Evolutionary conservation across 2,329 filamentous ascomycete genomes (phyloP).

Genomic region (Xylaria sp.): DNA sequence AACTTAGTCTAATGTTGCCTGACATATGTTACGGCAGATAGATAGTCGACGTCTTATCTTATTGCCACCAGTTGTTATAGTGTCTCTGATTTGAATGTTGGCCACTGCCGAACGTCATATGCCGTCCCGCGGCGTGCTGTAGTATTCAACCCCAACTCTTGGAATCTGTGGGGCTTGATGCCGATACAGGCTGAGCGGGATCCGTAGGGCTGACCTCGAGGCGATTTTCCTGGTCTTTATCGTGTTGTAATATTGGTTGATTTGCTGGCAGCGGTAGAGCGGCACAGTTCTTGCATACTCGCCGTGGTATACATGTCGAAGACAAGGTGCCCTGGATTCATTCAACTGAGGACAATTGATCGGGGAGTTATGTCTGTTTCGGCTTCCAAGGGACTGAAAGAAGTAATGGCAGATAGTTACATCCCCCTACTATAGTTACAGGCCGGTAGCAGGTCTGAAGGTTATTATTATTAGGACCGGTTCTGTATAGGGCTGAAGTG

Average conservation of each 20-base stretch:
- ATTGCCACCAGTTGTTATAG: constrained; percentile 16
- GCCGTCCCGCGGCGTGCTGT: constrained; percentile 6
- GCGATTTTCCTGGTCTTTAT: constrained; percentile 21
- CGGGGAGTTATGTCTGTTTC: constrained; percentile 9
- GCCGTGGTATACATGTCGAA: not conserved
- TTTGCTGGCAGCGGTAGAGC: constrained; percentile 20
- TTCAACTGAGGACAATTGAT: constrained; percentile 22
- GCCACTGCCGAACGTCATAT: constrained; percentile 14
- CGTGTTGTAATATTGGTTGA: constrained; percentile 17
- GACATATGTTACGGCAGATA: constrained; percentile 2
- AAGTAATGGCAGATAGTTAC: not conserved
- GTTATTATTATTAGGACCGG: constrained; percentile 13
- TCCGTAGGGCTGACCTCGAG: constrained; percentile 36
- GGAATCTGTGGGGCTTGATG: constrained; percentile 17
- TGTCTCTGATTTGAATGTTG: constrained; percentile 12
- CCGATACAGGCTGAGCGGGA: constrained; percentile 9
- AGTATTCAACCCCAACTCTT: constrained; percentile 13
- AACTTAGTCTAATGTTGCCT: not conserved
- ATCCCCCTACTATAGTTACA: not conserved
- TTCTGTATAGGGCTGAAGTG: constrained; percentile 47
- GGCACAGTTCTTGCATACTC: constrained; percentile 23
- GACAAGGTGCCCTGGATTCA: constrained; percentile 18
- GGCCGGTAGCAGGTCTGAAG: not conserved
- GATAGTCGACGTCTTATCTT: not conserved
- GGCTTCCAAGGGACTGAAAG: not conserved